Evolutionary conservation across 2,329 filamentous ascomycete genomes (phyloP).

Genomic region (Fusarium goolgardi): DNA sequence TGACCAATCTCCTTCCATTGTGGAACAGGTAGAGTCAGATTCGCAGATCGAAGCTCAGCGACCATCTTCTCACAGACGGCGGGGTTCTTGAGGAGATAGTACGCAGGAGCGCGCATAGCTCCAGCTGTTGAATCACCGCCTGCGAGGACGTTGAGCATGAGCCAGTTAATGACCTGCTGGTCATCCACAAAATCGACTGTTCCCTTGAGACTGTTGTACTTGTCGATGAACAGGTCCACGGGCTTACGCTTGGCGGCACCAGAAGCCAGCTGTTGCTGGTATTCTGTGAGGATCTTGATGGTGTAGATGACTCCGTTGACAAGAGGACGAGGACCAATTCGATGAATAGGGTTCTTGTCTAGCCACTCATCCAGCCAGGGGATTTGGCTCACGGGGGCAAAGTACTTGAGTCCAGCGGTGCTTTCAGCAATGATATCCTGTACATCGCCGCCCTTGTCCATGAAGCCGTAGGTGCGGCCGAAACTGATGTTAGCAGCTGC

Average conservation of each 20-base stretch:
- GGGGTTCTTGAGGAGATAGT: constrained; percentile 26
- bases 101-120: constrained; percentile 33
- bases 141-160: constrained; percentile 39
- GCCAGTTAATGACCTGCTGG: constrained; percentile 36
- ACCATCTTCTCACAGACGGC: constrained; percentile 30
- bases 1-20: constrained; percentile 36
- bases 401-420: constrained; percentile 35
- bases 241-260: constrained; percentile 29
- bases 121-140: constrained; percentile 39
- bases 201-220: constrained; percentile 35
- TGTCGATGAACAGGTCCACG: constrained; percentile 38
- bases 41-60: constrained; percentile 17
- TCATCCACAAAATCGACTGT: constrained; percentile 36
- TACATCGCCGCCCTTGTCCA: constrained; percentile 29
- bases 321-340: constrained; percentile 16
- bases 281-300: constrained; percentile 37
- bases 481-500: constrained; percentile 41
- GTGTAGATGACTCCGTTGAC: constrained; percentile 31
- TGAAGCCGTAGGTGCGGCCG: constrained; percentile 30
- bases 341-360: constrained; percentile 38
- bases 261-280: constrained; percentile 30
- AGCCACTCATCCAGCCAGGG: constrained; percentile 42
- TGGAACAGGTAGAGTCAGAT: constrained; percentile 18
- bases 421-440: constrained; percentile 30
- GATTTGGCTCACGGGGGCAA: constrained; percentile 35